Evolutionary conservation across 352 stramenopile species (phyloP).

Genomic region (Aphanomyces stellatus): DNA sequence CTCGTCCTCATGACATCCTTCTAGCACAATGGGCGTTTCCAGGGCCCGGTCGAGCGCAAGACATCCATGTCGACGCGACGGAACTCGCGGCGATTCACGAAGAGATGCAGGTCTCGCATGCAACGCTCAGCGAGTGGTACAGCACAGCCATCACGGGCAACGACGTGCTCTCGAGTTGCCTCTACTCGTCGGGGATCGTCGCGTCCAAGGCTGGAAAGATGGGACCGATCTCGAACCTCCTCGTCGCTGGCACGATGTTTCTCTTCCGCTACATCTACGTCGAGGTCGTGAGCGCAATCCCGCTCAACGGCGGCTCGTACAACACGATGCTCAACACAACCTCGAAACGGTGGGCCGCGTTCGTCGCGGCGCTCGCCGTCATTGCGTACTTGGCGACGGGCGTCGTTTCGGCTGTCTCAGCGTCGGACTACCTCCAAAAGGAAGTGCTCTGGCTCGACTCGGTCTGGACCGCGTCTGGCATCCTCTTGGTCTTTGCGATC

Average conservation of each 20-base stretch:
- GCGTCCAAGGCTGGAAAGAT: constrained; percentile 51
- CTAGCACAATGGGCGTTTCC: constrained; percentile 17
- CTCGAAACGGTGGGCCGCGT: constrained; percentile 57
- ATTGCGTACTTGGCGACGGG: constrained; percentile 82
- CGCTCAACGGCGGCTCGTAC: constrained; percentile 82
- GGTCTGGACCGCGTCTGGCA: constrained; percentile 29
- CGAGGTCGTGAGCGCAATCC: constrained; percentile 75
- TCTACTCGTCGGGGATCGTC: constrained; percentile 46
- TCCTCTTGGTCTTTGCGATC: constrained; percentile 65
- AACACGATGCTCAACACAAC: constrained; percentile 83
- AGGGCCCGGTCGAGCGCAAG: neutral
- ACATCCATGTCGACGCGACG: neutral
- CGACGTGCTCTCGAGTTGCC: constrained; percentile 75
- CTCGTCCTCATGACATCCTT: neutral
- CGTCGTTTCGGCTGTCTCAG: constrained; percentile 42
- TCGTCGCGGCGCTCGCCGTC: constrained; percentile 68
- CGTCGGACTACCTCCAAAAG: constrained; percentile 74
- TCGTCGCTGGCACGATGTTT: constrained; percentile 46
- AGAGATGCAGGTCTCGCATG: constrained; percentile 24
- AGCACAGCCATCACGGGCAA: constrained; percentile 82
- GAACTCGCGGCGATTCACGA: constrained; percentile 33
- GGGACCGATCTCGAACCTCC: constrained; percentile 49
- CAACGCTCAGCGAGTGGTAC: constrained; percentile 48
- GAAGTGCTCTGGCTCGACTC: constrained; percentile 39
- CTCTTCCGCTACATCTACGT: constrained; percentile 59